Evolutionary conservation across 192 early-diverging fungal genomes (phyloP), one percentile per base, ranked within the genome.

Genomic region (Haplosporangium gracile): DNA sequence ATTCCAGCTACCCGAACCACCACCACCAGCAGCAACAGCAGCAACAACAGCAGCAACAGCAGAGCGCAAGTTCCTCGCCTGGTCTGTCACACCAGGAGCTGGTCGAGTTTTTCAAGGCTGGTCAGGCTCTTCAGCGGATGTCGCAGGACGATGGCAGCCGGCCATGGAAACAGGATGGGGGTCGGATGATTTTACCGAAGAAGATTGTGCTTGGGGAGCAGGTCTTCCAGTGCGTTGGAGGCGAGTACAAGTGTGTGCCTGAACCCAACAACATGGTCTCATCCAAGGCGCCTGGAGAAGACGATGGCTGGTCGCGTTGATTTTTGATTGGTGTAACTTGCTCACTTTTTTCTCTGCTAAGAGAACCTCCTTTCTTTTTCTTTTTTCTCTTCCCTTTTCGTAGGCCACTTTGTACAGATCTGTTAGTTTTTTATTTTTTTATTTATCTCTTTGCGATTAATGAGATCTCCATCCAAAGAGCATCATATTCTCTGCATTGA

Each of bases 141-240:
- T 91, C 90, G 4, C 90, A 91, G 60, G 90, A 91, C 55, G 90
- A 91, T 69, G 90, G 90, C 13, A 65, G 72, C 39, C 73, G 90
- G 22, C 90, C 90, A 0, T 86, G 83, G 83, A 86, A 86, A 24
- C 83, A 80, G 43, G 83, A 86, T 49, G 70, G 79, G 2, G 78
- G 79, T 3, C 29, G 83, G 16, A 86, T 86, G 83, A 86, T 86
- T n/a, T 78, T 86, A 7, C 83, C 84, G 1, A 86, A 86, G 75
- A 86, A 86, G 79, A 81, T 86, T 70, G 84, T 86, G 7, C 79
- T 86, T 22, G 84, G 84, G 0, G 84, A 86, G 65, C 84, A 81
- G 38, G 84, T 86, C n/a, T 86, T 86, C 51, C 84, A 86, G 71
- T 86, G 84, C 26, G 84, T 86, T 29, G 84, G 75, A 60, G 84